Percentiles rank a stretch among this genome's conserved stretches.
These are phyloP conservation scores for Clarkia xantiana DNA, from an alignment of 345 rosid genomes.

Conservation along the genomic window DNA sequence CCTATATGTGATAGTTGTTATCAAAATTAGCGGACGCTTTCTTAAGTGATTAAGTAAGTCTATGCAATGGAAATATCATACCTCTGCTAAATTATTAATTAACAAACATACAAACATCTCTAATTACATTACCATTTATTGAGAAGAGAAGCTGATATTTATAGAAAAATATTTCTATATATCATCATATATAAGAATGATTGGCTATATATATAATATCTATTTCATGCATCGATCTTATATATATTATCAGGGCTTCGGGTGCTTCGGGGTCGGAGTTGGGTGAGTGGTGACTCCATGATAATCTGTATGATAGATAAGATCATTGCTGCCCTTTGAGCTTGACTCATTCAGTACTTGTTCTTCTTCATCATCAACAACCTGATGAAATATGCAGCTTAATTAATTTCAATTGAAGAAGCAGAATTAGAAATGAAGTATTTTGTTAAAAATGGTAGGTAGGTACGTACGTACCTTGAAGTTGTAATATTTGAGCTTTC, in stretches of 20 bases:
- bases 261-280: constrained; percentile 44
- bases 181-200: too few species aligned
- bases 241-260: constrained; percentile 33
- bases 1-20: too few species aligned
- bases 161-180: too few species aligned
- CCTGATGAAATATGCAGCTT: constrained; percentile 17
- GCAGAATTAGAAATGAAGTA: background rate
- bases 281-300: constrained; percentile 53
- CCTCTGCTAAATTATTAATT: too few species aligned
- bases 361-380: constrained; percentile 8
- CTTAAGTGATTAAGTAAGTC: too few species aligned
- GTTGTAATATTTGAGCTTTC: constrained; percentile 10
- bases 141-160: too few species aligned
- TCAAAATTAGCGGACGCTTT: too few species aligned
- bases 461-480: constrained; percentile 5
- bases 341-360: constrained; percentile 1
- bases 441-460: too few species aligned
- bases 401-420: too few species aligned
- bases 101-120: too few species aligned
- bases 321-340: constrained; percentile 10
- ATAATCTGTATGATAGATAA: constrained; percentile 35
- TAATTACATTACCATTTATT: too few species aligned
- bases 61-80: too few species aligned
- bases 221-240: background rate
- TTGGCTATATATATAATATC: background rate